Evolutionary conservation across 306 rosid genomes (phyloP).

Genomic region (Biancaea sappan): DNA sequence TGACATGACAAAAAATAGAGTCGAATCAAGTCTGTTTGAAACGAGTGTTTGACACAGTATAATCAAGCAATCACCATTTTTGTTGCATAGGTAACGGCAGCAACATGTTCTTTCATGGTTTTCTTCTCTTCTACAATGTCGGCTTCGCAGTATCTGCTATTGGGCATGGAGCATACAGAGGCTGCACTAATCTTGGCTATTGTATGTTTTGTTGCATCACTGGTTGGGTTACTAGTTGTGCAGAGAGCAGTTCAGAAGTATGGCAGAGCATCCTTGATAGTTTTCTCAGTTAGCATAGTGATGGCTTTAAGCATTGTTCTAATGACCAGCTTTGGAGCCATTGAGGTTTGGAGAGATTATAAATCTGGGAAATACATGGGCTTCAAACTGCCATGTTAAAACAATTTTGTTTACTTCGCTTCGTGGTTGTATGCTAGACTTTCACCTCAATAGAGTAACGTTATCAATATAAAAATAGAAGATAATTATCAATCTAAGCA

Average conservation of each 20-base stretch:
- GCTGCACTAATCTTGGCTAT: slow-evolving; percentile 54
- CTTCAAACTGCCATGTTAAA: slow-evolving; percentile 73
- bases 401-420: slow-evolving; percentile 14
- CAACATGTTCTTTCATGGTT: slow-evolving; percentile 94
- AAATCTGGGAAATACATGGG: slow-evolving; percentile 76
- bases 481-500: not conserved
- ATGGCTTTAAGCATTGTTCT: slow-evolving; percentile 75
- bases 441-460: not conserved
- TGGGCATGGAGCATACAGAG: slow-evolving; percentile 74
- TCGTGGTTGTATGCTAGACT: slow-evolving; percentile 16
- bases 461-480: not conserved
- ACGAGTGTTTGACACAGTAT: too few species aligned
- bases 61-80: not conserved
- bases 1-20: too few species aligned
- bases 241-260: slow-evolving; percentile 60
- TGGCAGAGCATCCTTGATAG: slow-evolving; percentile 84
- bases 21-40: too few species aligned
- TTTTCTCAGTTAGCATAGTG: slow-evolving; percentile 72
- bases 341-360: slow-evolving; percentile 62
- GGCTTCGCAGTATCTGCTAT: slow-evolving; percentile 66
- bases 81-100: slow-evolving; percentile 66
- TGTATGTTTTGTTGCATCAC: slow-evolving; percentile 71
- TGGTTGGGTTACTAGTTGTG: slow-evolving; percentile 68
- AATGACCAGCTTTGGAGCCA: slow-evolving; percentile 81
- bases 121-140: slow-evolving; percentile 92